Evolutionary conservation across 257 asterid genomes (phyloP).

Genomic region (Salvia splendens): DNA sequence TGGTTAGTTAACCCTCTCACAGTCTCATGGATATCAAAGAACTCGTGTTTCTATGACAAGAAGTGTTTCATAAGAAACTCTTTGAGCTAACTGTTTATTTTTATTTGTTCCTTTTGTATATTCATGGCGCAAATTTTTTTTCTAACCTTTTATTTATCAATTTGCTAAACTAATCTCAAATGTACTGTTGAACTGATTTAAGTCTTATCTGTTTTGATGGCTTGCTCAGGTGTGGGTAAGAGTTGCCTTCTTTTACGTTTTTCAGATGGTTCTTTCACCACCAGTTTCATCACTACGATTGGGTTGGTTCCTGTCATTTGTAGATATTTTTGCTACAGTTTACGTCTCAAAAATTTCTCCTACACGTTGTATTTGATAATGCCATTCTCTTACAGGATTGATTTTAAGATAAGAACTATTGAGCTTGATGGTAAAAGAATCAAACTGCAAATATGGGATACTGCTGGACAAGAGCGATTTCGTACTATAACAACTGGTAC

Average conservation of each 20-base stretch:
- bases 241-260: constrained; percentile 98
- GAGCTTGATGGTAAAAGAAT: constrained; percentile 74
- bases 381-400: constrained; percentile 50
- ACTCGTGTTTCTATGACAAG: background rate
- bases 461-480: constrained; percentile 90
- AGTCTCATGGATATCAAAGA: background rate
- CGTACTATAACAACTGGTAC: constrained; percentile 82
- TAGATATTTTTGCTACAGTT: background rate
- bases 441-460: constrained; percentile 82
- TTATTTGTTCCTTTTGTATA: background rate
- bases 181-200: background rate
- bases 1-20: background rate
- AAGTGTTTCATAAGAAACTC: constrained; percentile 1
- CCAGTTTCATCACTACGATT: constrained; percentile 79
- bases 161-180: background rate
- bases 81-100: background rate
- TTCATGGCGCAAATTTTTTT: background rate
- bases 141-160: background rate
- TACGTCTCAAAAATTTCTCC: background rate
- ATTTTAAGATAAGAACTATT: constrained; percentile 80
- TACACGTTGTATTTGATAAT: constrained; percentile 11
- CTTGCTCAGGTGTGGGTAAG: constrained; percentile 85
- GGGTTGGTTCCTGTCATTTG: constrained; percentile 56
- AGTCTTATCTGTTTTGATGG: constrained; percentile 35
- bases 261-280: constrained; percentile 83